These are phyloP conservation scores for Globisporangium nagaii DNA, from an alignment of 352 stramenopile species.

Conservation along the genomic window DNA sequence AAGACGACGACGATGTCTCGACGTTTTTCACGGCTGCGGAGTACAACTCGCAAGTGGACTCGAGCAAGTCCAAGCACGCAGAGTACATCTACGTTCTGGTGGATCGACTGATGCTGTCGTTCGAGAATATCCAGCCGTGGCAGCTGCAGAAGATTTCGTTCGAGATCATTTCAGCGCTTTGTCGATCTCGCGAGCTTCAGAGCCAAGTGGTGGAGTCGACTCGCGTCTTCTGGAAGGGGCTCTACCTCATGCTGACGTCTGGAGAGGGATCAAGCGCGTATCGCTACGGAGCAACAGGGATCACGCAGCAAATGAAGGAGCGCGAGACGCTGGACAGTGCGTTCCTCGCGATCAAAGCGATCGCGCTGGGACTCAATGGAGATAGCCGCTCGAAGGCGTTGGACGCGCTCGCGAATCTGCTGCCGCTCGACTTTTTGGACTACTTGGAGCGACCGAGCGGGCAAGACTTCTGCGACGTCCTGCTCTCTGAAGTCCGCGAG, in stretches of 20 bases:
- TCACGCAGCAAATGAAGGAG: slow-evolving; percentile 48
- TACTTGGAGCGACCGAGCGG: slow-evolving; percentile 63
- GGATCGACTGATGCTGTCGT: slow-evolving; percentile 59
- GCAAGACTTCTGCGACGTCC: slow-evolving; percentile 65
- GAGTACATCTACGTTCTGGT: slow-evolving; percentile 55
- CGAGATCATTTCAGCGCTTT: slow-evolving; percentile 69
- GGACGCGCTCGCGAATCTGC: slow-evolving; percentile 58
- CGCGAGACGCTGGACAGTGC: slow-evolving; percentile 70
- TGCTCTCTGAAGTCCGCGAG: slow-evolving; percentile 68
- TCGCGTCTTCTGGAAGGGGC: slow-evolving; percentile 70
- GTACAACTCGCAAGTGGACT: slow-evolving; percentile 32
- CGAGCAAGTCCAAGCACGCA: slow-evolving; percentile 23
- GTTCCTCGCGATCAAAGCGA: slow-evolving; percentile 51
- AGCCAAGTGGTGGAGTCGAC: slow-evolving; percentile 60
- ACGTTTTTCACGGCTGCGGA: slow-evolving; percentile 53
- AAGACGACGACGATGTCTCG: slow-evolving; percentile 39
- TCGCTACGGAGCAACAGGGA: slow-evolving; percentile 21
- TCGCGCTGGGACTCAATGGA: slow-evolving; percentile 53
- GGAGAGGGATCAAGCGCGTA: slow-evolving; percentile 48
- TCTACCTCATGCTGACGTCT: slow-evolving; percentile 72
- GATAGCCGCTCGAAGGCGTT: slow-evolving; percentile 44
- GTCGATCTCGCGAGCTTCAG: slow-evolving; percentile 41
- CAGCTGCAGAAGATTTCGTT: slow-evolving; percentile 75
- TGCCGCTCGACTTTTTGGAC: slow-evolving; percentile 71
- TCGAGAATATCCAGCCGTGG: slow-evolving; percentile 74